These are phyloP conservation scores for Boletus vermiculosoides DNA, from an alignment of 768 basidiomycete species.

Conservation along the genomic window DNA sequence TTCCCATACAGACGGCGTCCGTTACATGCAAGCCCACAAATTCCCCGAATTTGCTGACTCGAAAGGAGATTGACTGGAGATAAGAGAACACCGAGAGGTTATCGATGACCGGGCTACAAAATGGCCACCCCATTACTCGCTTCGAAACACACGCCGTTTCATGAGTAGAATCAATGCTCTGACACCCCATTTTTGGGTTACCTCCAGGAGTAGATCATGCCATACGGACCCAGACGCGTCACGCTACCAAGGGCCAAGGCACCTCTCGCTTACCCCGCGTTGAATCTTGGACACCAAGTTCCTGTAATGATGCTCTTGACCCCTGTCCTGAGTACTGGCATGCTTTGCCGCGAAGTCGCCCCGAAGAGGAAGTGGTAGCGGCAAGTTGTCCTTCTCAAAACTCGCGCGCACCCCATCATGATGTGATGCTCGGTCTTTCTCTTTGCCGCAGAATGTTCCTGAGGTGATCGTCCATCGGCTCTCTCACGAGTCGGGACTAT, in stretches of 20 bases:
- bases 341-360: constrained; percentile 11
- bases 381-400: constrained; percentile 3
- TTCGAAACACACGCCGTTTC: background rate
- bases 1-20: constrained; percentile 1
- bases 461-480: constrained; percentile 10
- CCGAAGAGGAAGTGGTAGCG: constrained; percentile 11
- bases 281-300: background rate
- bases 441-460: background rate
- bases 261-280: constrained; percentile 1
- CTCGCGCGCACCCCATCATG: background rate
- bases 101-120: background rate
- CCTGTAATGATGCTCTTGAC: background rate
- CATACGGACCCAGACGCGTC: background rate
- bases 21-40: background rate
- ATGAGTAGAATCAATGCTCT: background rate
- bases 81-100: background rate
- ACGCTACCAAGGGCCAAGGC: background rate
- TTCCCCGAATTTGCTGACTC: background rate
- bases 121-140: background rate
- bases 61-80: constrained; percentile 16
- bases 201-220: background rate
- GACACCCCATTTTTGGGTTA: background rate
- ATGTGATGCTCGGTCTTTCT: background rate
- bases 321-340: background rate
- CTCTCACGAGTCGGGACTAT: background rate